phyloP scores from a whole-genome alignment of 768 basidiomycete genomes.

The Boletus tylopilopsis region DNA sequence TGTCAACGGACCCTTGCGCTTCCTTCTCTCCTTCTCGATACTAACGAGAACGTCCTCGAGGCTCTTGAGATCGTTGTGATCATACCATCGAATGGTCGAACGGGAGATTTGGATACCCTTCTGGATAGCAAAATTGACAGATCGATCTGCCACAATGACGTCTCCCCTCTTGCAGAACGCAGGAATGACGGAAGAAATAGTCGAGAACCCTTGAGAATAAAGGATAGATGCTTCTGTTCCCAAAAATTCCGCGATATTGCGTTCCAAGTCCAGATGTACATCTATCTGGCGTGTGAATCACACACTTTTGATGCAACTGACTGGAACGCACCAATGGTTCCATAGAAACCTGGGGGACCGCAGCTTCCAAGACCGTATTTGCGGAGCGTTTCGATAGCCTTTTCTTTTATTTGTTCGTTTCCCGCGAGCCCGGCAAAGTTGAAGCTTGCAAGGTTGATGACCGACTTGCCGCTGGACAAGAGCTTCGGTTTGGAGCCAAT shows the following conservation, averaged over 20 bases:
- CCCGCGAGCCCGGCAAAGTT: constrained; percentile 91
- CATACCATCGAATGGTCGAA: constrained; percentile 90
- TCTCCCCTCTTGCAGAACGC: constrained; percentile 98
- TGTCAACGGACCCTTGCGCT: constrained; percentile 76
- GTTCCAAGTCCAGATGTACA: constrained; percentile 87
- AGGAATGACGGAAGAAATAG: constrained; percentile 90
- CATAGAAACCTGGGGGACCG: constrained; percentile 96
- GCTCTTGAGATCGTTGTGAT: constrained; percentile 91
- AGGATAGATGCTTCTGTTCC: constrained; percentile 87
- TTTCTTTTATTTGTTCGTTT: constrained; percentile 82
- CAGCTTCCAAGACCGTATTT: constrained; percentile 94
- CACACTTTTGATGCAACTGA: not conserved
- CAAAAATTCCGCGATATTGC: constrained; percentile 86
- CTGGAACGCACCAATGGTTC: constrained; percentile 72
- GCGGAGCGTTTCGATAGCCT: constrained; percentile 76
- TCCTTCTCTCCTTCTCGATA: constrained; percentile 86
- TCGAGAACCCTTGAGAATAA: constrained; percentile 92
- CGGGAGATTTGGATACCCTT: constrained; percentile 94
- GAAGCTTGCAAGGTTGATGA: constrained; percentile 81
- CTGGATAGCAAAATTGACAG: constrained; percentile 93
- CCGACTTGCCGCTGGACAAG: constrained; percentile 64
- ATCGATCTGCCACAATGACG: constrained; percentile 96
- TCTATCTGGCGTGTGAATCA: constrained; percentile 44
- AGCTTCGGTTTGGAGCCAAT: constrained; percentile 84
- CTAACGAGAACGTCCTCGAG: constrained; percentile 83